A percentile compares a stretch with the other conserved stretches of the same genome.
phyloP scores from a whole-genome alignment of 1,139 yeast species.

The Magnusiomyces fungicola region DNA sequence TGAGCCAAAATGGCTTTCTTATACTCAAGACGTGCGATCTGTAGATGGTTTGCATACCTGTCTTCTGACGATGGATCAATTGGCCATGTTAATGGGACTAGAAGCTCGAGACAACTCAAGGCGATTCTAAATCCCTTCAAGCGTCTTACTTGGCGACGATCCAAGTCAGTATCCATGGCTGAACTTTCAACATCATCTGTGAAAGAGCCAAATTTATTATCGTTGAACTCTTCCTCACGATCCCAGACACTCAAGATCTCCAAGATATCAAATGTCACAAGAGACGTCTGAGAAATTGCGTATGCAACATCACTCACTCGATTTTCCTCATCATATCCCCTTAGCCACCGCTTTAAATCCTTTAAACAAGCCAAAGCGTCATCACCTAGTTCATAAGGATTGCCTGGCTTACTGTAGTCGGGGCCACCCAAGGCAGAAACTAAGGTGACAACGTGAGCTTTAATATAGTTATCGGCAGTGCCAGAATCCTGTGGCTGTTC shows the following conservation, averaged over 20 bases:
- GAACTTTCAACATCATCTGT: neutral
- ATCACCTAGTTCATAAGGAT: constrained; percentile 74
- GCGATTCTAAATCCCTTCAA: constrained; percentile 50
- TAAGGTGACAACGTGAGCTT: constrained; percentile 34
- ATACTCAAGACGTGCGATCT: constrained; percentile 60
- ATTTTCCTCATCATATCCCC: constrained; percentile 68
- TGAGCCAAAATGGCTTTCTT: constrained; percentile 59
- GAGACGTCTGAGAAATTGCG: constrained; percentile 76
- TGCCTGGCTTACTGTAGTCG: constrained; percentile 47
- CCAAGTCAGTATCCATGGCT: neutral
- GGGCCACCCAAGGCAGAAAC: constrained; percentile 80
- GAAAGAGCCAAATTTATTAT: constrained; percentile 18
- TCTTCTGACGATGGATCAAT: constrained; percentile 47
- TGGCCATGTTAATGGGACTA: constrained; percentile 89
- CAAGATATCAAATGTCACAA: constrained; percentile 64
- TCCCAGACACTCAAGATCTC: constrained; percentile 75
- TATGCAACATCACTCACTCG: constrained; percentile 73
- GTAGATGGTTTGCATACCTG: constrained; percentile 50
- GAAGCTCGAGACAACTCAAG: constrained; percentile 63
- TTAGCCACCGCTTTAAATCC: constrained; percentile 83
- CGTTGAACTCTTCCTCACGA: constrained; percentile 23
- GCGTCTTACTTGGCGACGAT: constrained; percentile 14
- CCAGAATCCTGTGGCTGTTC: no score
- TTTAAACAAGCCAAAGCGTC: constrained; percentile 86
- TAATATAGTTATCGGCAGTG: no score